Evolutionary conservation across 345 rosid species (phyloP).

Genomic region (Bruguiera sexangula): DNA sequence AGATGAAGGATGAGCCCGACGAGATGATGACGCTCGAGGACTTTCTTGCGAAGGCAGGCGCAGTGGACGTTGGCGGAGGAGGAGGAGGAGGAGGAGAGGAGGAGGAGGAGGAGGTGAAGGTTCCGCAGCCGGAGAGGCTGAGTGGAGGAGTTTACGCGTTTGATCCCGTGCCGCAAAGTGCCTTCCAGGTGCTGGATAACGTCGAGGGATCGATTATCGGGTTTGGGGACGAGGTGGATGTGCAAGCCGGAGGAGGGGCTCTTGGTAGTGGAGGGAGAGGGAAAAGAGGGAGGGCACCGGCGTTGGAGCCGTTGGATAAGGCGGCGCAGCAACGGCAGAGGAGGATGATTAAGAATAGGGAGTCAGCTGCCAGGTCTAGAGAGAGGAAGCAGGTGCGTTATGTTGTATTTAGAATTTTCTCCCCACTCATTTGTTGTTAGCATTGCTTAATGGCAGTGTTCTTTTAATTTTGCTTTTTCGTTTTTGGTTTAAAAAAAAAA

Average conservation of each 20-base stretch:
- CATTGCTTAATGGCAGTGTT: no score
- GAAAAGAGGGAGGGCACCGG: constrained; percentile 58
- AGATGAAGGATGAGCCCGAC: constrained; percentile 71
- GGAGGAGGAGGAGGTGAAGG: constrained; percentile 18
- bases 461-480: no score
- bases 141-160: constrained; percentile 51
- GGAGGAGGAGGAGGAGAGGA: constrained; percentile 20
- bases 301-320: constrained; percentile 75
- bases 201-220: constrained; percentile 52
- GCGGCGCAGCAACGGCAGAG: constrained; percentile 88
- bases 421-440: not conserved
- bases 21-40: constrained; percentile 93
- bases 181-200: constrained; percentile 56
- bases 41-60: constrained; percentile 71
- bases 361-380: constrained; percentile 93
- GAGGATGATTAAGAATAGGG: constrained; percentile 98
- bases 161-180: constrained; percentile 41
- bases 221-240: constrained; percentile 44
- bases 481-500: no score
- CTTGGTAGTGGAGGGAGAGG: constrained; percentile 41
- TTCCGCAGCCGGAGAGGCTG: constrained; percentile 35
- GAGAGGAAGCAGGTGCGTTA: constrained; percentile 77
- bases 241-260: constrained; percentile 11
- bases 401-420: not conserved
- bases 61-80: constrained; percentile 39